Evolutionary conservation across 169 alveolate genomes (phyloP), one percentile per base, ranked within the genome.

Genomic region (Theileria parva): DNA sequence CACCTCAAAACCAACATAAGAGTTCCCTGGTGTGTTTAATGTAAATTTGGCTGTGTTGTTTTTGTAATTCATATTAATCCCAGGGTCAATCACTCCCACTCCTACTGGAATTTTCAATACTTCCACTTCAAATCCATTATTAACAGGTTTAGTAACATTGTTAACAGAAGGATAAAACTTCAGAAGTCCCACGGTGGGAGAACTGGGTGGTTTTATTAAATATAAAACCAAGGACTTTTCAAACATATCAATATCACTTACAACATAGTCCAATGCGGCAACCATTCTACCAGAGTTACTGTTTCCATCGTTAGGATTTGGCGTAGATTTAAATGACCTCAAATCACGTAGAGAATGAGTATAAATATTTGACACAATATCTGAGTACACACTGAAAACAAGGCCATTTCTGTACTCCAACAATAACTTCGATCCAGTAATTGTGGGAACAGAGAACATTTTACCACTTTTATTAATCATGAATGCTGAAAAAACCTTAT

Each of bases 71-170:
- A 76, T 8, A 61, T 83, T 83, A 3, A 67, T 15, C 7, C 37
- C 75, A 21, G 89, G 89, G 50, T 74, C 81, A 27, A 83, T 75
- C 19, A 55, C 37, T 0, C 89, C 89, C 57, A 83, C 89, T 63
- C 17, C 48, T 0, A 75, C n/a, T 27, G 89, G 87, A 12, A 64
- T 65, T 0, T 28, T 39, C 27, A 77, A 21, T 5, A 11, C 34
- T 39, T 44, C 37, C 53, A 25, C 37, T 44, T 72, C 19, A 8
- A 2, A 34, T 2, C 17, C 60, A 19, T 51, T 50, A 12, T 28
- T 64, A 21, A 21, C 48, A 3, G 32, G 25, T 61, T 61, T 61
- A 3, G 15, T n/a, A 61, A 25, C 73, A 75, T 57, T 72, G 15
- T 34, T 9, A 3, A 60, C 39, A 27, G 15, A 25, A 11, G 11